Evolutionary conservation across 2,329 filamentous ascomycete species (phyloP).

Genomic region (Talaromyces sp.): DNA sequence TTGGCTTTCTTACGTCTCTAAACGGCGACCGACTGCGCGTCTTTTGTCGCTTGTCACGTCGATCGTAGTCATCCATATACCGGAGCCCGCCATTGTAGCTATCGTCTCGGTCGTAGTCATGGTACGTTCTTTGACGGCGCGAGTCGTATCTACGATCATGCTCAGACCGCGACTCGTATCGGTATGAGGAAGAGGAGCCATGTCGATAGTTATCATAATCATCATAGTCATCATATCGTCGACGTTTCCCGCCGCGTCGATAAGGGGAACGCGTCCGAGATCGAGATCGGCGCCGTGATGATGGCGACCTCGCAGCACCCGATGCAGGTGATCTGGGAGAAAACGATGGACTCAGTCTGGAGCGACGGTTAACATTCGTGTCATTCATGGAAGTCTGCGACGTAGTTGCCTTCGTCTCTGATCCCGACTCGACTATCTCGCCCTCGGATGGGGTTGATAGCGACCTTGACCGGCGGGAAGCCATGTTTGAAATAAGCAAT

Average conservation of each 20-base stretch:
- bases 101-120: conserved; percentile 52
- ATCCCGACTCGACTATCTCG: conserved; percentile 75
- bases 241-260: conserved; percentile 43
- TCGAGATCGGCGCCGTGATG: conserved; percentile 49
- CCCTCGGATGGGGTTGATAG: conserved; percentile 75
- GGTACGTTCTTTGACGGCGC: conserved; percentile 42
- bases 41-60: conserved; percentile 55
- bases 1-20: conserved; percentile 37
- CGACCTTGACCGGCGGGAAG: conserved; percentile 48
- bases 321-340: conserved; percentile 51
- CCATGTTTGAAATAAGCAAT: conserved; percentile 37
- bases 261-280: conserved; percentile 41
- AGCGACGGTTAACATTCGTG: conserved; percentile 86
- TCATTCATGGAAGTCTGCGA: conserved; percentile 70
- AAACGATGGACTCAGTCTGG: conserved; percentile 65
- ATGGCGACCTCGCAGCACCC: conserved; percentile 48
- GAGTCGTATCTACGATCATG: conserved; percentile 44
- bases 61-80: conserved; percentile 52
- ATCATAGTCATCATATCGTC: conserved; percentile 38
- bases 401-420: conserved; percentile 79
- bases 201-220: conserved; percentile 34
- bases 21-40: conserved; percentile 52
- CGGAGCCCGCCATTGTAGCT: conserved; percentile 39
- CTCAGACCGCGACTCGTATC: conserved; percentile 38
- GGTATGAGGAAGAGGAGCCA: conserved; percentile 24